phyloP scores from a whole-genome alignment of 2,329 filamentous ascomycete genomes.

The Aspergillus felis region DNA sequence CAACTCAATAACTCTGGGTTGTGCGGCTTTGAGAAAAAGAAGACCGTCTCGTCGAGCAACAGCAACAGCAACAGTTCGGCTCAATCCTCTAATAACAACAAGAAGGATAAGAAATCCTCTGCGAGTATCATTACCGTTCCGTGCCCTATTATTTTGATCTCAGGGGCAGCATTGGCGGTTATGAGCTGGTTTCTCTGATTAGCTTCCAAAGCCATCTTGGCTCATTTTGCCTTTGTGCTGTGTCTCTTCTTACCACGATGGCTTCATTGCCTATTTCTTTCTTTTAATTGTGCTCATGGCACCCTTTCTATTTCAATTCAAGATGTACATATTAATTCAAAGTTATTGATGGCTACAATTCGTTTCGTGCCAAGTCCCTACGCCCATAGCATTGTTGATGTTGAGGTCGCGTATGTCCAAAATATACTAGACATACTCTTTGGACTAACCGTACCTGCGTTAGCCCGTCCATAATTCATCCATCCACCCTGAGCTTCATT shows the following conservation, averaged over 20 bases:
- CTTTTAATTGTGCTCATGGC: neutral
- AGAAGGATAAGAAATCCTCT: neutral
- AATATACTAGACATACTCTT: too few species aligned
- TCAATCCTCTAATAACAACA: neutral
- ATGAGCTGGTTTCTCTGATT: neutral
- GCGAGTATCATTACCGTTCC: neutral
- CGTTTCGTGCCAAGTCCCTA: too few species aligned
- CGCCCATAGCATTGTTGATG: too few species aligned
- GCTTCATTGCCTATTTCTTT: neutral
- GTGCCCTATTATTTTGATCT: neutral
- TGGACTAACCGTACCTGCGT: too few species aligned
- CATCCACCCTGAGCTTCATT: too few species aligned
- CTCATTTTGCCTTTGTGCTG: neutral
- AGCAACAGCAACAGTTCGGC: neutral
- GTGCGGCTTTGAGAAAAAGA: constrained; percentile 16
- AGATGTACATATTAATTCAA: too few species aligned
- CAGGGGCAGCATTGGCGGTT: neutral
- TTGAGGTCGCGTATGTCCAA: too few species aligned
- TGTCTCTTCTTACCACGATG: neutral
- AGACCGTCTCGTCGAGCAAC: neutral
- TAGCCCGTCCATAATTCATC: too few species aligned
- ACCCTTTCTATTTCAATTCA: too few species aligned
- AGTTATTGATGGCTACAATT: too few species aligned
- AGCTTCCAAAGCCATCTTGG: neutral
- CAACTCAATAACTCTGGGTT: constrained; percentile 24